Conservation (phyloP, 2,329 filamentous ascomycete genomes). For the Lasiodiplodia sp. region DNA sequence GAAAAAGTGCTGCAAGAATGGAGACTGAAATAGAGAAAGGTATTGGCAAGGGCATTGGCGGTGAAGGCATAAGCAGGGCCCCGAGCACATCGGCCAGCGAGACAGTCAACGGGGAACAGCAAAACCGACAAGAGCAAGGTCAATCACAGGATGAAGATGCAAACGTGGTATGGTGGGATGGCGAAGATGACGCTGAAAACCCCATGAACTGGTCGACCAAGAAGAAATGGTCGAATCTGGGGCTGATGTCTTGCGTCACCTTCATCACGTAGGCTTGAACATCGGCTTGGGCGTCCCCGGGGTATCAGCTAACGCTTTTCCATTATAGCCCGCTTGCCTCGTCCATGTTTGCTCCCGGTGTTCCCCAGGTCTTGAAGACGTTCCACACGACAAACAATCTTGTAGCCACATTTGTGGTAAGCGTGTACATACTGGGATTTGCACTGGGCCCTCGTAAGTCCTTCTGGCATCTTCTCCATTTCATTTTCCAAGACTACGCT, state of each 20-base stretch:
- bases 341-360: conserved; percentile 44
- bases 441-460: conserved; percentile 42
- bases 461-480: background rate
- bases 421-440: conserved; percentile 49
- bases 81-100: conserved; percentile 13
- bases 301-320: conserved; percentile 3
- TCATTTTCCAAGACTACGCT: conserved; percentile 47
- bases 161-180: conserved; percentile 25
- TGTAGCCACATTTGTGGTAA: conserved; percentile 47
- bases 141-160: background rate
- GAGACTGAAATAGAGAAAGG: conserved; percentile 2
- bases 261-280: conserved; percentile 44
- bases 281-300: no score
- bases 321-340: conserved; percentile 43
- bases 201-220: conserved; percentile 48
- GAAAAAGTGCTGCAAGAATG: background rate
- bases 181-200: conserved; percentile 44
- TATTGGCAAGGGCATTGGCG: background rate
- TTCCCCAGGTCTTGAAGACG: conserved; percentile 40
- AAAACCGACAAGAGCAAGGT: background rate
- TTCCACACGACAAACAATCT: conserved; percentile 43
- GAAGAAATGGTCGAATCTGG: conserved; percentile 48
- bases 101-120: background rate
- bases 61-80: conserved; percentile 3
- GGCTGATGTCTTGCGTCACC: conserved; percentile 43